These are phyloP conservation scores for Perkinsus chesapeaki DNA, from an alignment of 169 alveolate species.

Conservation along the genomic window DNA sequence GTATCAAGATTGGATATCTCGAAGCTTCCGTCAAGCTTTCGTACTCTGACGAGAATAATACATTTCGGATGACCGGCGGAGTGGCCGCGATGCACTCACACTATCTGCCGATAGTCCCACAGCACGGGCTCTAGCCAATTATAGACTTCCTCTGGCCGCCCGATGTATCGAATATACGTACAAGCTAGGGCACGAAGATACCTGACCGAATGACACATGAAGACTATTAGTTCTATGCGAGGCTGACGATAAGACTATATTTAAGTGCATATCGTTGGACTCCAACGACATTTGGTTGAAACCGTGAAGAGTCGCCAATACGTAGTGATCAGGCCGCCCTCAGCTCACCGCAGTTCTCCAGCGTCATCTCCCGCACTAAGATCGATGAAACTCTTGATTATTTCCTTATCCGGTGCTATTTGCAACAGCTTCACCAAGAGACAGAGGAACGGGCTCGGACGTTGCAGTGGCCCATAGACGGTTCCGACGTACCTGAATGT, in stretches of 20 bases:
- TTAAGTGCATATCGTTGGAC: too few species aligned
- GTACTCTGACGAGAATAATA: neutral
- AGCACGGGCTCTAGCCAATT: neutral
- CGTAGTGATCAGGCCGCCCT: neutral
- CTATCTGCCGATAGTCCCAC: neutral
- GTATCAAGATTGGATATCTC: neutral
- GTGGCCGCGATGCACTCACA: neutral
- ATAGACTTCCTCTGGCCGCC: neutral
- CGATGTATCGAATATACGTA: neutral
- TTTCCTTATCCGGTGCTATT: conserved; percentile 66
- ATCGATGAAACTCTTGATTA: conserved; percentile 24
- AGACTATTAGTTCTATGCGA: too few species aligned
- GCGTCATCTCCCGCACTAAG: neutral
- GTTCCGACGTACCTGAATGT: conserved; percentile 75
- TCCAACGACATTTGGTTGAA: too few species aligned
- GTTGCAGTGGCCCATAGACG: conserved; percentile 66
- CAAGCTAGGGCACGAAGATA: neutral
- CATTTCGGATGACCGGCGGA: neutral
- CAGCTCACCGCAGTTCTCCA: neutral
- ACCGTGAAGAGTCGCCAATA: too few species aligned
- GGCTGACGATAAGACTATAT: too few species aligned
- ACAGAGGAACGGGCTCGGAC: conserved; percentile 69
- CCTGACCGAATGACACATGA: neutral
- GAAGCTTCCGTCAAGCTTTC: neutral
- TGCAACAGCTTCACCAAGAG: conserved; percentile 65